phyloP scores from a whole-genome alignment of 192 early-diverging fungal species.

The Backusella tarrabulga region DNA sequence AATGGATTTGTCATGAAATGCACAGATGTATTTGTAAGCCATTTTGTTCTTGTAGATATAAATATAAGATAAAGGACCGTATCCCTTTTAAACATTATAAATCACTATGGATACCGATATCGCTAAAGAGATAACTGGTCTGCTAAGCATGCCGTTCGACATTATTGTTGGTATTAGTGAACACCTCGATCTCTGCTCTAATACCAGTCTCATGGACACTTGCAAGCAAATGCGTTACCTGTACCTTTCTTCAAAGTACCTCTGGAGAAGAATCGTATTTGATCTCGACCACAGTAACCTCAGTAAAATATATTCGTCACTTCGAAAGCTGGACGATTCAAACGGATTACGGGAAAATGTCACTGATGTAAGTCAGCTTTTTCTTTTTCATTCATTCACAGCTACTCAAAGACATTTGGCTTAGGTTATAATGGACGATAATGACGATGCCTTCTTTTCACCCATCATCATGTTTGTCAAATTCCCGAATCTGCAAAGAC shows the following conservation, averaged over 20 bases:
- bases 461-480: conserved; percentile 54
- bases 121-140: background rate
- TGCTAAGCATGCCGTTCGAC: conserved; percentile 35
- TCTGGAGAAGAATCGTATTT: conserved; percentile 44
- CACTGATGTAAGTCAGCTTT: conserved; percentile 29
- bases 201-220: conserved; percentile 45
- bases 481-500: conserved; percentile 39
- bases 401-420: background rate
- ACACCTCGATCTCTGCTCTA: conserved; percentile 44
- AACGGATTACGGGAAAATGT: conserved; percentile 40
- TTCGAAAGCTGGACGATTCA: conserved; percentile 43
- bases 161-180: conserved; percentile 37
- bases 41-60: background rate
- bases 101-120: background rate
- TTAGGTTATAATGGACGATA: conserved; percentile 49
- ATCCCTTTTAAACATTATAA: background rate
- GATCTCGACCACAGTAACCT: conserved; percentile 30
- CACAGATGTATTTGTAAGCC: background rate
- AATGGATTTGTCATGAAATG: conserved; percentile 4
- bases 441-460: conserved; percentile 44
- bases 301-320: conserved; percentile 42
- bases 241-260: conserved; percentile 35
- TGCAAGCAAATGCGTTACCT: conserved; percentile 39
- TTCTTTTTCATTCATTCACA: background rate
- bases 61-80: background rate